phyloP scores from a whole-genome alignment of 352 stramenopile genomes.

The Globisporangium emineosum region DNA sequence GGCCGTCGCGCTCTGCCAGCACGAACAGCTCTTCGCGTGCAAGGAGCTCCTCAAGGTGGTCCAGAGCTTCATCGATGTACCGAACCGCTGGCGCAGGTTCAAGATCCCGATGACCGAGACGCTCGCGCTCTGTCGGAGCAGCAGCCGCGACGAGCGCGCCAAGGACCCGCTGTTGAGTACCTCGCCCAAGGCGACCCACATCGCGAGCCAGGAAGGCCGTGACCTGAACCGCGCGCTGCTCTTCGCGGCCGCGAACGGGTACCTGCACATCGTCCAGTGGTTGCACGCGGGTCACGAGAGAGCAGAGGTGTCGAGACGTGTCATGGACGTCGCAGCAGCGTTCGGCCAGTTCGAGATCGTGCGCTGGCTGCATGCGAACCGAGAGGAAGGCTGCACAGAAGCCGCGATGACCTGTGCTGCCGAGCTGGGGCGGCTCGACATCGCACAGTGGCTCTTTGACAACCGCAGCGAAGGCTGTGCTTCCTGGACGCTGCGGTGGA shows the following conservation, averaged over 20 bases:
- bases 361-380: slow-evolving; percentile 25
- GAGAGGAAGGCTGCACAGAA: slow-evolving; percentile 16
- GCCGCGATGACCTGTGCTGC: slow-evolving; percentile 19
- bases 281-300: slow-evolving; percentile 18
- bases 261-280: slow-evolving; percentile 24
- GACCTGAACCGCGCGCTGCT: slow-evolving; percentile 21
- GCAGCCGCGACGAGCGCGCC: slow-evolving; percentile 11
- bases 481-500: slow-evolving; percentile 19
- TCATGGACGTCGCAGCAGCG: slow-evolving; percentile 34
- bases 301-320: slow-evolving; percentile 10
- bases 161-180: not conserved
- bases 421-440: slow-evolving; percentile 20
- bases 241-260: slow-evolving; percentile 13
- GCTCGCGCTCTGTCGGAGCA: slow-evolving; percentile 14
- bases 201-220: slow-evolving; percentile 3
- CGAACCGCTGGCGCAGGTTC: slow-evolving; percentile 13
- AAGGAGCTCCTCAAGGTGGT: slow-evolving; percentile 13
- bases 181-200: slow-evolving; percentile 9
- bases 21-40: slow-evolving; percentile 10
- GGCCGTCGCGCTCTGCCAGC: slow-evolving; percentile 3
- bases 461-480: slow-evolving; percentile 18
- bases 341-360: slow-evolving; percentile 27
- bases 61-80: slow-evolving; percentile 14
- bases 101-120: slow-evolving; percentile 19
- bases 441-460: slow-evolving; percentile 22